A percentile compares a stretch with the other conserved stretches of the same genome.
Conservation (phyloP, 306 rosid species). For the Crotalaria pallida region DNA sequence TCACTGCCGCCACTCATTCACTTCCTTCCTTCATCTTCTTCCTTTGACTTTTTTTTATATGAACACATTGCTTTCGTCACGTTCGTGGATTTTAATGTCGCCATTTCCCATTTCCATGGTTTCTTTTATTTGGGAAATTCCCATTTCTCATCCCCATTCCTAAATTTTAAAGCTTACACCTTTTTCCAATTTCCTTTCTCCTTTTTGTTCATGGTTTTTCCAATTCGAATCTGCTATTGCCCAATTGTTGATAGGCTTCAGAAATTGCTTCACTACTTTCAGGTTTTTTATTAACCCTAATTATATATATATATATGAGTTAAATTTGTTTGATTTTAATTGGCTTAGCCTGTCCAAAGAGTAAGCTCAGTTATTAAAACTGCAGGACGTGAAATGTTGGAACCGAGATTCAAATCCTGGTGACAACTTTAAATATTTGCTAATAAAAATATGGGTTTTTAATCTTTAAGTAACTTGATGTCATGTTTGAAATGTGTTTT, state of each 20-base stretch:
- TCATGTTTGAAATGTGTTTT: neutral
- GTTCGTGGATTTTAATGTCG: no score
- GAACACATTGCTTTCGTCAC: no score
- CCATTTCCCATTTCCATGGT: neutral
- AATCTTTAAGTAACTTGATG: neutral
- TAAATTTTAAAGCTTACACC: neutral
- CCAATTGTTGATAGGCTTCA: neutral
- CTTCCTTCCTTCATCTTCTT: no score
- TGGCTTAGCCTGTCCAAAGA: no score
- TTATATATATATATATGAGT: neutral
- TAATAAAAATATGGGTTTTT: no score
- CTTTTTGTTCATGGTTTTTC: neutral
- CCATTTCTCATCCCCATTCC: neutral
- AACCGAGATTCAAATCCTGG: no score
- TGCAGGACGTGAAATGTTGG: no score
- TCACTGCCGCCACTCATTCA: no score
- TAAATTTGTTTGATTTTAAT: neutral
- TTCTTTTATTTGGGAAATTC: neutral
- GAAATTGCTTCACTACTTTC: neutral
- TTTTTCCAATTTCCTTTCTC: neutral
- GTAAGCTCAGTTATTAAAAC: no score
- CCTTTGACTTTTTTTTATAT: no score
- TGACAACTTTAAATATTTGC: no score
- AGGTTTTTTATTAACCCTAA: slow-evolving; percentile 15
- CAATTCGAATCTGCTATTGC: neutral